Evolutionary conservation across 441 rosid species (phyloP).

Genomic region (Euphorbia schlechtendalii): DNA sequence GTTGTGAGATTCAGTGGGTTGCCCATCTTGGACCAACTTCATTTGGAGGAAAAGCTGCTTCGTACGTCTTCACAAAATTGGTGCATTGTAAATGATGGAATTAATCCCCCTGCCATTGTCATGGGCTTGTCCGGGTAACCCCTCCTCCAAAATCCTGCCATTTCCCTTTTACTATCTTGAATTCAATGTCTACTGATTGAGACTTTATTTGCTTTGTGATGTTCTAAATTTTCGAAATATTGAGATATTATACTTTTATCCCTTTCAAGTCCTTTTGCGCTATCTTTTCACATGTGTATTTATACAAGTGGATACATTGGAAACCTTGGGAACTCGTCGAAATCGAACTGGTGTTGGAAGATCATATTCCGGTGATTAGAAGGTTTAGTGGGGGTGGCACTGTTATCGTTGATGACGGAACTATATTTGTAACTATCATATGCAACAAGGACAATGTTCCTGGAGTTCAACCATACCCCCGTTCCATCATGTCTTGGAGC

Average conservation of each 20-base stretch:
- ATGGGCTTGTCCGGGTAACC: constrained; percentile 77
- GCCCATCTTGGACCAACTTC: constrained; percentile 61
- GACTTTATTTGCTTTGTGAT: background rate
- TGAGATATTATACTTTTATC: background rate
- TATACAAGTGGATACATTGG: constrained; percentile 26
- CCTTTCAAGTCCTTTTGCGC: background rate
- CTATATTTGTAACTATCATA: constrained; percentile 68
- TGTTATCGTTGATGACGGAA: constrained; percentile 66
- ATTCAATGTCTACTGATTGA: background rate
- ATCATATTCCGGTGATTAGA: constrained; percentile 61
- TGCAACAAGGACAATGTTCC: constrained; percentile 65
- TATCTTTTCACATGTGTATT: background rate
- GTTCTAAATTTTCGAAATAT: background rate
- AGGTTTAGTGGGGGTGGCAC: constrained; percentile 93
- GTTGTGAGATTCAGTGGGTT: constrained; percentile 50
- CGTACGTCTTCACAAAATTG: constrained; percentile 59
- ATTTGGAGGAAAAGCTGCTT: constrained; percentile 64
- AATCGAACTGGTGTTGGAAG: constrained; percentile 42
- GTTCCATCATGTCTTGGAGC: constrained; percentile 88
- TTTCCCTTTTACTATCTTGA: background rate
- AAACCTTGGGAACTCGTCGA: constrained; percentile 66
- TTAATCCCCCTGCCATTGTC: constrained; percentile 50
- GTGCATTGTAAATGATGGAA: constrained; percentile 80
- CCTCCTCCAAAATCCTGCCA: background rate
- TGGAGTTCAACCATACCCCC: constrained; percentile 69